These are phyloP conservation scores for Podospora pseudoanserina DNA, from an alignment of 495 filamentous ascomycete genomes.

Conservation along the genomic window DNA sequence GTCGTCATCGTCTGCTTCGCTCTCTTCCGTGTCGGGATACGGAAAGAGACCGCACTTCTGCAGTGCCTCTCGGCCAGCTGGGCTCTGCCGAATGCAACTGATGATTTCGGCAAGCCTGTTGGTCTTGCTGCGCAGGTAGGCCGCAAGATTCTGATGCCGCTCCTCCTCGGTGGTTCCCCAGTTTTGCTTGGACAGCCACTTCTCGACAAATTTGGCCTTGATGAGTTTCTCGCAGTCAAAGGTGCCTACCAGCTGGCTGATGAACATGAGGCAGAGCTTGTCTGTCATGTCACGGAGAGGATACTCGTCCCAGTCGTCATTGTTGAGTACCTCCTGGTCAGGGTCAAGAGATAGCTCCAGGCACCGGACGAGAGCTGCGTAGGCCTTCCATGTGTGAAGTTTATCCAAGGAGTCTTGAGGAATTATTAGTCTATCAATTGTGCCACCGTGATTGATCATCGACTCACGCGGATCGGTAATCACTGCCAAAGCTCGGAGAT, in stretches of 20 bases:
- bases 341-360: conserved; percentile 50
- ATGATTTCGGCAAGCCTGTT: conserved; percentile 48
- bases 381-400: conserved; percentile 43
- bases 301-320: conserved; percentile 50
- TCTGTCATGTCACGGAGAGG: conserved; percentile 50
- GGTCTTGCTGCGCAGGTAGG: conserved; percentile 39
- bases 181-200: conserved; percentile 54
- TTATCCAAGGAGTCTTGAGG: conserved; percentile 26
- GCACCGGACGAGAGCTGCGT: conserved; percentile 50
- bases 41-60: conserved; percentile 38
- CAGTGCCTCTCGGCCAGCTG: conserved; percentile 41
- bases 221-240: conserved; percentile 42
- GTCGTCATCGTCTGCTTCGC: conserved; percentile 19
- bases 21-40: conserved; percentile 21
- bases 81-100: conserved; percentile 34
- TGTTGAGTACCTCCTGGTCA: conserved; percentile 46
- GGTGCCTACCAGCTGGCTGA: conserved; percentile 42
- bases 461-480: conserved; percentile 32
- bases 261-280: conserved; percentile 47
- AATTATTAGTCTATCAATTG: background rate
- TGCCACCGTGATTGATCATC: background rate
- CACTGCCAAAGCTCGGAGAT: conserved; percentile 44
- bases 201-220: conserved; percentile 50
- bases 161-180: conserved; percentile 48
- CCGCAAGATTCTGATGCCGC: conserved; percentile 43